Percentiles rank a stretch among this genome's conserved stretches.
Evolutionary conservation across 2,329 filamentous ascomycete species (phyloP).

Genomic region (Coniochaeta sp.): DNA sequence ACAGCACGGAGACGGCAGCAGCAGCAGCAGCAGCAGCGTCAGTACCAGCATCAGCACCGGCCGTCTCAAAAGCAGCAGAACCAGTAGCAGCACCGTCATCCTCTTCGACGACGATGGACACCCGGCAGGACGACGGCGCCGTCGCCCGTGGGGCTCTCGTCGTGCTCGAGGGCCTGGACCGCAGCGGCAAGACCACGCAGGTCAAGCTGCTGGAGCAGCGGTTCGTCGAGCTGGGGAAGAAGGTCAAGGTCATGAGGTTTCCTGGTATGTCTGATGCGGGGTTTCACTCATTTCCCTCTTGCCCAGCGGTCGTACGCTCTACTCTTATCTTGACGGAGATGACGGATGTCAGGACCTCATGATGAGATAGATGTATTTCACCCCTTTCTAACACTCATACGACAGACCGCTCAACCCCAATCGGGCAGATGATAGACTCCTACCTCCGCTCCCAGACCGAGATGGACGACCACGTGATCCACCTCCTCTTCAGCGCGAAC

Average conservation of each 20-base stretch:
- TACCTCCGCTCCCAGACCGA: slow-evolving; percentile 69
- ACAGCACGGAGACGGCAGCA: not conserved
- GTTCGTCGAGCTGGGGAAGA: slow-evolving; percentile 38
- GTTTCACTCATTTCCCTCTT: not conserved
- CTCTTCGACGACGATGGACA: not conserved
- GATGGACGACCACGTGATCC: slow-evolving; percentile 82
- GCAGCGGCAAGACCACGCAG: slow-evolving; percentile 89
- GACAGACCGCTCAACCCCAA: slow-evolving; percentile 72
- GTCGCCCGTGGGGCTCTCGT: slow-evolving; percentile 62
- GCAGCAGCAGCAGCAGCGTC: slow-evolving; percentile 4
- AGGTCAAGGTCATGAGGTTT: slow-evolving; percentile 48
- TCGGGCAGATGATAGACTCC: slow-evolving; percentile 77
- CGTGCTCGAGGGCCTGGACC: slow-evolving; percentile 81
- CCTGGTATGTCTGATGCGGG: slow-evolving; percentile 36
- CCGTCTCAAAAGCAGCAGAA: too few relatives aligned
- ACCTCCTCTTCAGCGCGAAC: slow-evolving; percentile 85
- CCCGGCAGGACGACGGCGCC: not conserved
- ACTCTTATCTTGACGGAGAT: too few relatives aligned
- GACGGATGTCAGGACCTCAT: not conserved
- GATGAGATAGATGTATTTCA: not conserved
- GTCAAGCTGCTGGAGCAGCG: slow-evolving; percentile 59
- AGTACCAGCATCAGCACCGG: too few relatives aligned
- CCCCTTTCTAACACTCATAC: not conserved
- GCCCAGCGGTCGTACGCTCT: not conserved
- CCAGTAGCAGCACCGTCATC: not conserved